Evolutionary conservation across 225 moss, liverwort and hornwort species (phyloP).

Genomic region (Climacium dendroides): DNA sequence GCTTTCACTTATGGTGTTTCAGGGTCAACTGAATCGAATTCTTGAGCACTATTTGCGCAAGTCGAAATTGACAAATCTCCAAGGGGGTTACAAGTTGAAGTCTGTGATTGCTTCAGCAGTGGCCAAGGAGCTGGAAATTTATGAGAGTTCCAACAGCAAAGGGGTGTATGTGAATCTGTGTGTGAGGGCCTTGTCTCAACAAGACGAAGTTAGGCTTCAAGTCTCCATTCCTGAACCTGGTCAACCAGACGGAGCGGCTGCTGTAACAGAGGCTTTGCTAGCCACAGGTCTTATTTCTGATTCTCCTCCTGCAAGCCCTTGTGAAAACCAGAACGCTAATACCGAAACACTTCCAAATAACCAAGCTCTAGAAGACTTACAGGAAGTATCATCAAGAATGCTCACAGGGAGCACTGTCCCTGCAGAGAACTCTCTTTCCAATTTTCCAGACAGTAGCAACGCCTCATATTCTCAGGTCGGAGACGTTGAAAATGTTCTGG

Average conservation of each 20-base stretch:
- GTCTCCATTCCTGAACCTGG: constrained; percentile 26
- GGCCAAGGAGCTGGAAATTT: constrained; percentile 69
- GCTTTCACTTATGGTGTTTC: not conserved
- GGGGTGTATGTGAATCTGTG: constrained; percentile 94
- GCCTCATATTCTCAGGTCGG: not conserved
- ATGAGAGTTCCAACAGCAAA: constrained; percentile 62
- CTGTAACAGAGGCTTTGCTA: constrained; percentile 37
- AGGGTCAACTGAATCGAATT: constrained; percentile 86
- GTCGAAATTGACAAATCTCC: constrained; percentile 38
- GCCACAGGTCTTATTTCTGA: constrained; percentile 57
- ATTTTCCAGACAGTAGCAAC: not conserved
- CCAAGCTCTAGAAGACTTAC: not conserved
- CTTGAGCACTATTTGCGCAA: constrained; percentile 72
- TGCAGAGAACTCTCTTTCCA: not conserved
- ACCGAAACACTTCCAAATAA: not conserved
- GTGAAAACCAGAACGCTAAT: not conserved
- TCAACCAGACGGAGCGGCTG: constrained; percentile 4
- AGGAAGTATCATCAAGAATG: not conserved
- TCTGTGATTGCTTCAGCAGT: constrained; percentile 61
- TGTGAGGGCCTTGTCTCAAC: constrained; percentile 69
- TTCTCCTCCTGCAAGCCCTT: constrained; percentile 40
- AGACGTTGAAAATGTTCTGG: constrained; percentile 37
- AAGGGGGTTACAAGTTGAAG: constrained; percentile 48
- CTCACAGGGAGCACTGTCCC: not conserved
- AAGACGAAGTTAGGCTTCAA: constrained; percentile 28